These are phyloP conservation scores for Diophrys sp. DNA, from an alignment of 73 alveolate genomes.

Conservation along the genomic window DNA sequence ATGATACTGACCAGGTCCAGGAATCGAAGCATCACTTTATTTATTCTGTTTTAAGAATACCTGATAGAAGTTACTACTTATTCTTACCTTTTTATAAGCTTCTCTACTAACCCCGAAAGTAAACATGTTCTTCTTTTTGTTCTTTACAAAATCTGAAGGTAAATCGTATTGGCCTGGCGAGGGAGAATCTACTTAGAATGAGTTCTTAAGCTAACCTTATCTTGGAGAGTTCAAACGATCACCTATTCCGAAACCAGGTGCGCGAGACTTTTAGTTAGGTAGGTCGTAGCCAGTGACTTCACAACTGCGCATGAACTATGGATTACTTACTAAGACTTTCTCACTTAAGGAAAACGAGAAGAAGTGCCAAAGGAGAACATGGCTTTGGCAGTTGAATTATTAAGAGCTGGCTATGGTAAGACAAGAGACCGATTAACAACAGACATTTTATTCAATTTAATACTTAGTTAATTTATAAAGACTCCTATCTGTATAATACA, in stretches of 20 bases:
- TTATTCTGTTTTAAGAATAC: background rate
- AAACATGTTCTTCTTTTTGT: background rate
- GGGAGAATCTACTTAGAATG: background rate
- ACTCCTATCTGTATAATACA: too few species aligned
- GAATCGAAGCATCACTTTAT: background rate
- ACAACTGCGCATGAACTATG: background rate
- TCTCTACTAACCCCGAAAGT: conserved; percentile 9
- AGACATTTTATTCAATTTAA: too few species aligned
- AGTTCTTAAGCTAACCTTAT: background rate
- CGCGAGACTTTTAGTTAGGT: background rate
- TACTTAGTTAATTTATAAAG: too few species aligned
- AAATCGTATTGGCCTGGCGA: background rate
- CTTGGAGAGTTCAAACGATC: background rate
- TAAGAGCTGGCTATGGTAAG: too few species aligned
- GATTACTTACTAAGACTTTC: background rate
- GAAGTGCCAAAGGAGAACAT: background rate
- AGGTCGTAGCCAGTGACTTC: conserved; percentile 6
- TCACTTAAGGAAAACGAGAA: background rate
- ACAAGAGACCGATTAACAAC: too few species aligned
- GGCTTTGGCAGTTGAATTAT: background rate
- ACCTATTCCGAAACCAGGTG: conserved; percentile 2
- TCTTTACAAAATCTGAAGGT: background rate
- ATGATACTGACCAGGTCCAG: conserved; percentile 7
- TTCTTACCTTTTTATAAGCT: background rate
- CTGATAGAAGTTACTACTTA: background rate